Conservation (phyloP, 345 rosid genomes). For the Citropsis articulata region DNA sequence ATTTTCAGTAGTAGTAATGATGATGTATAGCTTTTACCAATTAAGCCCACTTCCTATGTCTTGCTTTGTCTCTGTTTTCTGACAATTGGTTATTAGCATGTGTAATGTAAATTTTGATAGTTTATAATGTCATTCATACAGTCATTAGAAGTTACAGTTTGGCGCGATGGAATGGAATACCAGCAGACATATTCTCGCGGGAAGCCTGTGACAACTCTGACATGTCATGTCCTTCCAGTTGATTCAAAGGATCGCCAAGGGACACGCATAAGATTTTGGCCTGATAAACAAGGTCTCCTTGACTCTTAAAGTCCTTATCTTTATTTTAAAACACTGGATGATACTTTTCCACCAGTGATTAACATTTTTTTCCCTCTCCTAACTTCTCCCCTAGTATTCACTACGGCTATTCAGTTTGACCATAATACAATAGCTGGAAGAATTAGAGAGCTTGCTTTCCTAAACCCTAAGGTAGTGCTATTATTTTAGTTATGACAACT, state of each 20-base stretch:
- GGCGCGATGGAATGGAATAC: conserved; percentile 90
- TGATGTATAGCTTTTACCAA: not conserved
- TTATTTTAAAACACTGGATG: conserved; percentile 3
- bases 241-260: conserved; percentile 66
- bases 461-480: conserved; percentile 76
- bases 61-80: conserved; percentile 3
- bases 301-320: conserved; percentile 1
- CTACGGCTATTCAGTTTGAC: conserved; percentile 83
- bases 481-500: conserved; percentile 8
- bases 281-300: conserved; percentile 82
- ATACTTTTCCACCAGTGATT: conserved; percentile 14
- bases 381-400: conserved; percentile 59
- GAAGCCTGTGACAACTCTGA: conserved; percentile 62
- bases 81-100: not conserved
- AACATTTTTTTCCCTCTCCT: conserved; percentile 9
- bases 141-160: conserved; percentile 81
- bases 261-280: conserved; percentile 88
- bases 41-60: not conserved
- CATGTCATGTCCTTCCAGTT: conserved; percentile 45
- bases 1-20: not conserved
- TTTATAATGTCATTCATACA: conserved; percentile 28
- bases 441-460: conserved; percentile 92
- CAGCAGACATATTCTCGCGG: conserved; percentile 88
- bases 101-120: not conserved
- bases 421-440: conserved; percentile 83